phyloP scores from a whole-genome alignment of 2,329 filamentous ascomycete species.

The Aureobasidium sp. region DNA sequence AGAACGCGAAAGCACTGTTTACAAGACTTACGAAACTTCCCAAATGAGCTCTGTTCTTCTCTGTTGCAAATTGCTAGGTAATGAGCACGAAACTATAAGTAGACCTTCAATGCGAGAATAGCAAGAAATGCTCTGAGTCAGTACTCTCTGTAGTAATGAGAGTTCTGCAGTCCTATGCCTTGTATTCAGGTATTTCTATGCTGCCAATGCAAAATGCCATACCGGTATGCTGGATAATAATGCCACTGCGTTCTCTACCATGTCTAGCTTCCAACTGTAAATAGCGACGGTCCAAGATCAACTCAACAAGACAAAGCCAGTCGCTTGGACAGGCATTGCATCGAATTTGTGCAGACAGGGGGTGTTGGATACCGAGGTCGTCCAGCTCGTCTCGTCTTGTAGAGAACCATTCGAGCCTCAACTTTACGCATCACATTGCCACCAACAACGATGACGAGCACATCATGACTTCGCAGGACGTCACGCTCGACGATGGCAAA shows the following conservation, averaged over 20 bases:
- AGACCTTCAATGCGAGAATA: not conserved
- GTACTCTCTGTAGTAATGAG: not conserved
- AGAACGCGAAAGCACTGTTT: not conserved
- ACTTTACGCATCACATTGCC: not conserved
- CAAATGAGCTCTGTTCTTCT: not conserved
- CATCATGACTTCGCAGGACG: constrained; percentile 5
- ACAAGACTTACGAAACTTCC: not conserved
- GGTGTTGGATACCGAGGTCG: too few relatives aligned
- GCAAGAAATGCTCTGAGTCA: not conserved
- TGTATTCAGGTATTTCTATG: not conserved
- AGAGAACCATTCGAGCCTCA: not conserved
- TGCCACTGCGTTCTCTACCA: not conserved
- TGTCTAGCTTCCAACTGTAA: not conserved
- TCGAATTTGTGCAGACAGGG: not conserved
- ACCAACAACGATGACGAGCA: constrained; percentile 8
- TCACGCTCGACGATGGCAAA: constrained; percentile 4
- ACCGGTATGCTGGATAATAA: not conserved
- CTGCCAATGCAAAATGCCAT: not conserved
- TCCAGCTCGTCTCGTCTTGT: not conserved
- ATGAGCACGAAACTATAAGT: not conserved
- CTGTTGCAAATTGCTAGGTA: not conserved
- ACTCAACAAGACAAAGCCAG: not conserved
- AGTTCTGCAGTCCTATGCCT: not conserved
- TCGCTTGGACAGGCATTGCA: not conserved
- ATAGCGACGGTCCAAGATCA: not conserved